Base-by-base conservation (phyloP, 2,329 filamentous ascomycete genomes). In the Venturia oleaginea region DNA sequence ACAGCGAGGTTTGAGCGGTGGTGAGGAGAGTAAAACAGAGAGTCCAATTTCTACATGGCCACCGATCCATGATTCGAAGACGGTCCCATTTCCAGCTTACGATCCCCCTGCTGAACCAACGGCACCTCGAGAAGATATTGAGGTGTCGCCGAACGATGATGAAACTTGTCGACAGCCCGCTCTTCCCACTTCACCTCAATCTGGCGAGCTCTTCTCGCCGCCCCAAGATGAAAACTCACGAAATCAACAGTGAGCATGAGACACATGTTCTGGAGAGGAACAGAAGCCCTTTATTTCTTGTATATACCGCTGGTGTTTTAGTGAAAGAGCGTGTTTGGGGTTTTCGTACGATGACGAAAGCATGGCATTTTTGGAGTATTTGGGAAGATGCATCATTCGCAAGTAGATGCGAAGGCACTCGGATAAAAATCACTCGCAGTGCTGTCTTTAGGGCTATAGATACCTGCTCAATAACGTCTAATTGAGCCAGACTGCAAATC, bases 1-100 rank as follows among this genome's bases (percentile, higher is more conserved):
- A 13, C 78, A 79, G 65, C 78, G 81, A 34, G 85, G 85, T 1
- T 71, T 87, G 19, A 72, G 70, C 37, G 61, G 72, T 60, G 22
- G 32, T 22, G 32, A 37, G 24, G 51, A 43, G 22, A 57, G 62
- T 15, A 64, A 59, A 46, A 37, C 37, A 27, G 63, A 51, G 15
- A 61, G 48, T 22, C 34, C 27, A 46, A 13, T 38, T 43, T 24
- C 54, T 7, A 19, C 37, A 19, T 37, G 55, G 4, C 62, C 22
- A 11, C 40, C 51, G 15, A 13, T 13, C 19, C 19, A 19, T 10
- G 51, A 32, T 32, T 57, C 17, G 30, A 10, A 19, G 15, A 64
- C 63, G 17, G 42, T 64, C 11, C 62, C 62, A n/a, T 64, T 64
- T 43, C 48, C 51, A n/a, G 40, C 61, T 6, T 62, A 27, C 27